phyloP scores from a whole-genome alignment of 768 basidiomycete species.

The Porpolomopsis calyptriformis region DNA sequence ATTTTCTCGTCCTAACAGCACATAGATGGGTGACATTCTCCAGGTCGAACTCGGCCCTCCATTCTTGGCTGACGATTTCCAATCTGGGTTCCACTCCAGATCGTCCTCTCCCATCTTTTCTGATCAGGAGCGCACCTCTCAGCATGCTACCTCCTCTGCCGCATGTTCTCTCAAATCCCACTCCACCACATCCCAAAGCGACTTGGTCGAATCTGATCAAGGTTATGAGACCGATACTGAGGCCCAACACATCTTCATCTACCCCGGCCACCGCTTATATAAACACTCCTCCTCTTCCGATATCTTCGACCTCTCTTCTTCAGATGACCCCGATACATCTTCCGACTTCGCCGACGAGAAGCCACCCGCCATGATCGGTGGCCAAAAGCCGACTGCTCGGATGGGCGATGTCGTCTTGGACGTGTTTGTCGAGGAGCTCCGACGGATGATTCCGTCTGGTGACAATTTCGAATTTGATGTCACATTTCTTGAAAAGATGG shows the following conservation, averaged over 20 bases:
- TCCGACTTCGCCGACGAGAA: neutral
- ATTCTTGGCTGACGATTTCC: neutral
- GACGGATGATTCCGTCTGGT: neutral
- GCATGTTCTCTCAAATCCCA: slow-evolving; percentile 1
- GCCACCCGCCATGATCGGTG: neutral
- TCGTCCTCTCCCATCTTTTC: slow-evolving; percentile 9
- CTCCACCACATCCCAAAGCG: slow-evolving; percentile 1
- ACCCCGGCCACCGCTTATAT: neutral
- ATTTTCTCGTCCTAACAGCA: neutral
- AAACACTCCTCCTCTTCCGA: neutral
- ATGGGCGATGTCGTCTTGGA: neutral
- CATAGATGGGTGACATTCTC: neutral
- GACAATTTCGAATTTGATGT: slow-evolving; percentile 1
- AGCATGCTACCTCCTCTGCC: slow-evolving; percentile 4
- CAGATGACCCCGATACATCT: neutral
- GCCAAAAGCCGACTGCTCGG: neutral
- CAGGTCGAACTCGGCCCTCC: slow-evolving; percentile 2
- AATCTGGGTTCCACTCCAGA: neutral
- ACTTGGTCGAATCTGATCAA: slow-evolving; percentile 8
- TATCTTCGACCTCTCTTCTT: neutral
- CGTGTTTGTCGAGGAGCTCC: neutral
- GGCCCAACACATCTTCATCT: neutral
- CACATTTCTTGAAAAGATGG: neutral
- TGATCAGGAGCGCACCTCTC: slow-evolving; percentile 9
- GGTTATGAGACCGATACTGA: slow-evolving; percentile 9